Evolutionary conservation across 495 filamentous ascomycete genomes (phyloP).

Genomic region (Bombardia bombarda): DNA sequence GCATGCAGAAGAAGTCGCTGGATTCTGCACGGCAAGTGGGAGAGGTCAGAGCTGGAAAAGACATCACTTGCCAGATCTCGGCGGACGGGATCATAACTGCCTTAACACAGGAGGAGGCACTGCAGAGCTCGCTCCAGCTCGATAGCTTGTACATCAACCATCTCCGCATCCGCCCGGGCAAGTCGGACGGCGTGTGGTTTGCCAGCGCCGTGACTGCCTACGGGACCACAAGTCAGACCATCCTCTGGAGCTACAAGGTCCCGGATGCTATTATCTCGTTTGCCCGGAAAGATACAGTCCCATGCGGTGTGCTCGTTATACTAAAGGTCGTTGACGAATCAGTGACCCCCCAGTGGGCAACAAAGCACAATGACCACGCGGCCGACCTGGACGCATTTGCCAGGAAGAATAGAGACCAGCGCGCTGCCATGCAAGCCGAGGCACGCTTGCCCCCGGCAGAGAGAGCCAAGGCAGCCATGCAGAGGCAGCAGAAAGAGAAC

Average conservation of each 20-base stretch:
- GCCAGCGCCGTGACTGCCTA: constrained; percentile 46
- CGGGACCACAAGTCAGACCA: constrained; percentile 41
- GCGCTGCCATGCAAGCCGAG: constrained; percentile 37
- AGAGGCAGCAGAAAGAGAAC: constrained; percentile 28
- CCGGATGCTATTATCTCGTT: constrained; percentile 45
- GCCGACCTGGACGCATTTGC: constrained; percentile 31
- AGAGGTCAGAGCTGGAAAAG: constrained; percentile 10
- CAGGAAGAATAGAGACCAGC: constrained; percentile 28
- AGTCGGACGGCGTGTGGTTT: constrained; percentile 48
- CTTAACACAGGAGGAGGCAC: constrained; percentile 23
- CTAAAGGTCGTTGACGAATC: constrained; percentile 42
- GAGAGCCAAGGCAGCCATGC: constrained; percentile 29
- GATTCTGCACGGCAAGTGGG: constrained; percentile 26
- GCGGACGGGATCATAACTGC: constrained; percentile 32
- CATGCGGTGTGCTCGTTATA: constrained; percentile 54
- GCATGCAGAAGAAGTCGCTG: constrained; percentile 23
- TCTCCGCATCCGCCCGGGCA: constrained; percentile 21
- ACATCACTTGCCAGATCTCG: constrained; percentile 40
- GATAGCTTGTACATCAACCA: constrained; percentile 36
- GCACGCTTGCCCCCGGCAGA: constrained; percentile 36
- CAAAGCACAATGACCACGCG: constrained; percentile 31
- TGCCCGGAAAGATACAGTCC: constrained; percentile 44
- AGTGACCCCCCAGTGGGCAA: constrained; percentile 50
- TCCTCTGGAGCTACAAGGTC: constrained; percentile 55
- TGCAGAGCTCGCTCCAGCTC: constrained; percentile 18